These are phyloP conservation scores for Glebionis coronaria DNA, from an alignment of 129 eudicot genomes.

Conservation along the genomic window DNA sequence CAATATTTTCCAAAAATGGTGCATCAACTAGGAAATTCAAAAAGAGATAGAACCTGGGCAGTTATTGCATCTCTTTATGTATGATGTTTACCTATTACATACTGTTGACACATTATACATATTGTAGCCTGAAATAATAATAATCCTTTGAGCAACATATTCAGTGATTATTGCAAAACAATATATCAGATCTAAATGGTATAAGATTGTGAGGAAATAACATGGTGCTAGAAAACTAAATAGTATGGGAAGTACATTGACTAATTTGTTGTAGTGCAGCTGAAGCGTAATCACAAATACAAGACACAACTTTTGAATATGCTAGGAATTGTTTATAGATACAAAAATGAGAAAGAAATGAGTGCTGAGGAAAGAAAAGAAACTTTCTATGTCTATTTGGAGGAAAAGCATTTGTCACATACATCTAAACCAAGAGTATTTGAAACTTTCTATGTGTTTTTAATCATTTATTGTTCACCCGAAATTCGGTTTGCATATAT, in stretches of 20 bases:
- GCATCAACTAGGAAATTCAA: slow-evolving; percentile 91
- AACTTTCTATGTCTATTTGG: slow-evolving; percentile 20
- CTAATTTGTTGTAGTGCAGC: slow-evolving; percentile 34
- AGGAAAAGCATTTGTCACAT: too few species aligned
- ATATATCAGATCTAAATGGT: background rate
- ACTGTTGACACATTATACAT: too few species aligned
- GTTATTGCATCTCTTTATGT: slow-evolving; percentile 33
- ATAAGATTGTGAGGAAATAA: slow-evolving; percentile 5
- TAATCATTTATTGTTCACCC: too few species aligned
- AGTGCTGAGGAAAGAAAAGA: slow-evolving; percentile 59
- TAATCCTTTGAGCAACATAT: background rate
- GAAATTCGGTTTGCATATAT: too few species aligned
- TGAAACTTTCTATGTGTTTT: too few species aligned
- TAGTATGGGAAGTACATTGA: background rate
- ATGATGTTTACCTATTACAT: background rate
- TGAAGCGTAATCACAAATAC: slow-evolving; percentile 93
- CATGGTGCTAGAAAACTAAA: background rate
- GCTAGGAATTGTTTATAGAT: slow-evolving; percentile 81
- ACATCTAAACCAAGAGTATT: too few species aligned
- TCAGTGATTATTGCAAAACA: background rate
- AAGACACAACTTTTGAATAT: slow-evolving; percentile 76
- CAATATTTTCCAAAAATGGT: slow-evolving; percentile 88
- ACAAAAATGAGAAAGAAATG: slow-evolving; percentile 94
- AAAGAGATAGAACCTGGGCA: slow-evolving; percentile 96
- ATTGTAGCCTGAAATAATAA: too few species aligned